A percentile compares a stretch with the other conserved stretches of the same genome.
Conservation (phyloP, 2,329 filamentous ascomycete genomes). For the Sphaerulina populicola region DNA sequence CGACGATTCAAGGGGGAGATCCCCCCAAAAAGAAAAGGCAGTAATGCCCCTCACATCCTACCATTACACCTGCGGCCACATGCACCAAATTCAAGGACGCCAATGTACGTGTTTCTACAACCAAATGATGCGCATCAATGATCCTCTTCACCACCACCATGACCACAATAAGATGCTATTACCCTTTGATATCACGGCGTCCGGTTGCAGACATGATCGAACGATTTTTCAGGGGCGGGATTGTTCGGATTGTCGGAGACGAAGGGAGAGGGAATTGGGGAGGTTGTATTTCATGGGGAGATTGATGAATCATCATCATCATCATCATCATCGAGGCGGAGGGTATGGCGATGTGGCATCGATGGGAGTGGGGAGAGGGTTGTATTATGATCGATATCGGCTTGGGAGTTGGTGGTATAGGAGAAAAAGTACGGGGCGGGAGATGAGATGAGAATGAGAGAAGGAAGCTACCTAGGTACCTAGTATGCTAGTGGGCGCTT, state of each 20-base stretch:
- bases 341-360: neutral
- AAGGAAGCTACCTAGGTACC: no score
- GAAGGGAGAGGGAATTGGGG: constrained; percentile 8
- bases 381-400: constrained; percentile 11
- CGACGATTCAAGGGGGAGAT: no score
- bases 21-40: neutral
- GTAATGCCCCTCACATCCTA: constrained; percentile 22
- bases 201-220: constrained; percentile 15
- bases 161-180: constrained; percentile 7
- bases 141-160: constrained; percentile 5
- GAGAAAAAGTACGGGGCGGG: constrained; percentile 1
- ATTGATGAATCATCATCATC: neutral
- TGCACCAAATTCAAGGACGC: constrained; percentile 19
- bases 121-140: constrained; percentile 20
- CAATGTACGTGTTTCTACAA: constrained; percentile 22
- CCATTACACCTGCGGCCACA: constrained; percentile 23
- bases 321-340: no score
- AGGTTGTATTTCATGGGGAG: constrained; percentile 6
- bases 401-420: constrained; percentile 12
- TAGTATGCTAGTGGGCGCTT: no score
- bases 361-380: neutral
- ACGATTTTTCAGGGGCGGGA: constrained; percentile 8
- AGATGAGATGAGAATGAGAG: neutral
- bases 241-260: constrained; percentile 10
- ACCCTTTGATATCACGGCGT: constrained; percentile 14